A percentile compares a stretch with the other conserved stretches of the same genome.
Evolutionary conservation across 139 green algal species (phyloP).

Genomic region (Chlorokybus atmophyticus): DNA sequence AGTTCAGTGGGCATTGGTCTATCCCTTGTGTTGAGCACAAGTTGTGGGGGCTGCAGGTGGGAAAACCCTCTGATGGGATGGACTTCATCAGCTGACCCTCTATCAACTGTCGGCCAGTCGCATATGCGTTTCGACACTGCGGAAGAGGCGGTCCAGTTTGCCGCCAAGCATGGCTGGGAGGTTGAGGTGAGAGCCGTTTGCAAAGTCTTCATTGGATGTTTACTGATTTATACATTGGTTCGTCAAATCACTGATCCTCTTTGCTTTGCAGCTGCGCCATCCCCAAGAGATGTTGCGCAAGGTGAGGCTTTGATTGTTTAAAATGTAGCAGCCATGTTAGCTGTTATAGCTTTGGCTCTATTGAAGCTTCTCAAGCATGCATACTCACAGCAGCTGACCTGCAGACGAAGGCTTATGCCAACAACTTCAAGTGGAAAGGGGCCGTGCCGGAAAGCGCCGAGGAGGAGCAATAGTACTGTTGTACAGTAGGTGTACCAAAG

Average conservation of each 20-base stretch:
- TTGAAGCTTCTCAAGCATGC: too few species aligned
- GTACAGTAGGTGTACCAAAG: too few species aligned
- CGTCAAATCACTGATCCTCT: too few species aligned
- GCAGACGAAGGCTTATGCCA: constrained; percentile 24
- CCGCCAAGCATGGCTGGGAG: constrained; percentile 42
- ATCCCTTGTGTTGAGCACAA: background rate
- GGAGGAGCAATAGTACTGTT: too few species aligned
- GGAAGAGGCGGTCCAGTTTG: constrained; percentile 57
- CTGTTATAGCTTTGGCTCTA: too few species aligned
- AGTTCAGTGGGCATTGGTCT: background rate
- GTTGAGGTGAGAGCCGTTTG: constrained; percentile 48
- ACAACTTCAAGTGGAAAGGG: constrained; percentile 31
- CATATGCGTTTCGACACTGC: constrained; percentile 43
- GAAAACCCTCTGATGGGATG: constrained; percentile 92
- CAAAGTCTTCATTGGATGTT: too few species aligned
- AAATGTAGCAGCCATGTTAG: too few species aligned
- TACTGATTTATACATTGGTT: too few species aligned
- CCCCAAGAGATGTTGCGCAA: too few species aligned
- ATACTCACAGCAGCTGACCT: too few species aligned
- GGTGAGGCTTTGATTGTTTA: too few species aligned
- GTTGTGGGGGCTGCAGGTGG: constrained; percentile 49
- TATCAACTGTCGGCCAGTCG: constrained; percentile 19
- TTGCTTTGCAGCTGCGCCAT: too few species aligned
- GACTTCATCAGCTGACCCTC: constrained; percentile 81
- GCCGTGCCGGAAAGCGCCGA: constrained; percentile 11